These are phyloP conservation scores for Megacollybia platyphylla DNA, from an alignment of 1,284 basidiomycete species.

Conservation along the genomic window DNA sequence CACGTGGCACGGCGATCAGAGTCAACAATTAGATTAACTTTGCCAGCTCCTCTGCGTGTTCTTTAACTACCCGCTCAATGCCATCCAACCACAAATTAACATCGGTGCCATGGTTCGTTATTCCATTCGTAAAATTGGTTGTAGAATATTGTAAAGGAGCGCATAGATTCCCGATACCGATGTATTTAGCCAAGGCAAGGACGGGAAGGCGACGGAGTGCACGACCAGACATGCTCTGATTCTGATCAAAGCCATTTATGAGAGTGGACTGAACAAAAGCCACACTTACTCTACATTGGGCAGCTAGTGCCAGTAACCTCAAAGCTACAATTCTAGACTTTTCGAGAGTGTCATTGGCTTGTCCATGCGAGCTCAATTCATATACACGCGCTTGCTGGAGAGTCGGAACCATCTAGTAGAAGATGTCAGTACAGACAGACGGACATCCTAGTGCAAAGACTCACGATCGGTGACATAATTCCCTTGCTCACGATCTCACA, in stretches of 20 bases:
- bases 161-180: conserved; percentile 33
- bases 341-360: conserved; percentile 17
- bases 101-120: conserved; percentile 17
- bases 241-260: conserved; percentile 16
- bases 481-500: conserved; percentile 68
- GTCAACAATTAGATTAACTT: conserved; percentile 14
- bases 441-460: conserved; percentile 10
- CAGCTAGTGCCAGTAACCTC: conserved; percentile 54
- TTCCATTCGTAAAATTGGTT: conserved; percentile 2
- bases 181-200: conserved; percentile 77
- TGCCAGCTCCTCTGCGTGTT: conserved; percentile 39
- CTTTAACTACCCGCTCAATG: conserved; percentile 61
- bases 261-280: conserved; percentile 1
- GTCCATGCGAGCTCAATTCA: conserved; percentile 23
- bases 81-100: conserved; percentile 64
- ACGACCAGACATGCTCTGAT: conserved; percentile 79
- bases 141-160: conserved; percentile 4
- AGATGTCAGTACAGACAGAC: conserved; percentile 1
- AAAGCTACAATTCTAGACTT: conserved; percentile 40
- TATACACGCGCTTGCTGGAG: conserved; percentile 47
- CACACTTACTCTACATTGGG: conserved; percentile 58
- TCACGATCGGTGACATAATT: conserved; percentile 51
- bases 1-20: neutral
- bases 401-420: conserved; percentile 43
- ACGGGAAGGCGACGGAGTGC: conserved; percentile 85